These are phyloP conservation scores for Cladosporium sp. DNA, from an alignment of 2,329 filamentous ascomycete genomes.

Conservation along the genomic window DNA sequence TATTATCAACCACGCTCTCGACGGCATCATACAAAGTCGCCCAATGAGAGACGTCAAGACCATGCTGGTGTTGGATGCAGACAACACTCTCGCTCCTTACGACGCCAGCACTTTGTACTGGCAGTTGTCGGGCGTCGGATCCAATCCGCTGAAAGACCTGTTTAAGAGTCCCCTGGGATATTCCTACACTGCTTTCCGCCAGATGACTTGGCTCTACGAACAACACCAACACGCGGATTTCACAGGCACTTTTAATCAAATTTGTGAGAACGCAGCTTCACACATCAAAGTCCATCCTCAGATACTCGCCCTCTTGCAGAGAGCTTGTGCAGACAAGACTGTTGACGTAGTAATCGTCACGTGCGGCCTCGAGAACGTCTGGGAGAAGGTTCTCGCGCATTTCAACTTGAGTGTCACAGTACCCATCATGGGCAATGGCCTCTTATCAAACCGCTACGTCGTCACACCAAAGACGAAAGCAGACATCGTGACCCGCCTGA, in stretches of 20 bases:
- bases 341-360: constrained; percentile 54
- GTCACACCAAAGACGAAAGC: constrained; percentile 57
- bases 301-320: constrained; percentile 49
- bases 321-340: constrained; percentile 36
- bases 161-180: constrained; percentile 54
- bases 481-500: constrained; percentile 48
- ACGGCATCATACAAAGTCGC: constrained; percentile 37
- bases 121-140: constrained; percentile 53
- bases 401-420: constrained; percentile 47
- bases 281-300: constrained; percentile 51
- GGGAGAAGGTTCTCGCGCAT: constrained; percentile 56
- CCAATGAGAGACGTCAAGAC: constrained; percentile 43
- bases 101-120: constrained; percentile 59
- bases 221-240: constrained; percentile 43
- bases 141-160: constrained; percentile 54
- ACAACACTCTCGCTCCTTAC: constrained; percentile 55
- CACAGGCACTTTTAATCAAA: constrained; percentile 44
- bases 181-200: constrained; percentile 57
- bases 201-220: constrained; percentile 58
- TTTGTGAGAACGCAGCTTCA: constrained; percentile 51
- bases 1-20: constrained; percentile 26
- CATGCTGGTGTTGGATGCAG: constrained; percentile 60
- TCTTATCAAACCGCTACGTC: constrained; percentile 51
- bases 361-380: constrained; percentile 56
- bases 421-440: constrained; percentile 56